phyloP scores from a whole-genome alignment of 2,329 filamentous ascomycete species.

The Calonectria ilicicola region DNA sequence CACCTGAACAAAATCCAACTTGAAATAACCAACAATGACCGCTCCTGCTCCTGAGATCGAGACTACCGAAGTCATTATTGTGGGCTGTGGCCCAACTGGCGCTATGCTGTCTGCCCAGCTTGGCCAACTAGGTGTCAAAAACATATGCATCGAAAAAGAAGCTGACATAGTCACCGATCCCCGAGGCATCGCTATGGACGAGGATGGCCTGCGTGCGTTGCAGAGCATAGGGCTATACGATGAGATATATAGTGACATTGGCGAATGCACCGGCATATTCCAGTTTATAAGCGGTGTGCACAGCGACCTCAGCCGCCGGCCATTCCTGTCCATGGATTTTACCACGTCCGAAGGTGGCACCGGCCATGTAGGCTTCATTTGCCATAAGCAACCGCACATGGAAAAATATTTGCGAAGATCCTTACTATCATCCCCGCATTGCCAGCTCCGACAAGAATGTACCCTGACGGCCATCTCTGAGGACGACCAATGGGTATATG shows the following conservation, averaged over 20 bases:
- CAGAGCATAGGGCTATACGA: constrained; percentile 40
- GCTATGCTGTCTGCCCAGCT: constrained; percentile 39
- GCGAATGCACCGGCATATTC: not conserved
- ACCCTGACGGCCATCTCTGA: not conserved
- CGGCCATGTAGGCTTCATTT: constrained; percentile 38
- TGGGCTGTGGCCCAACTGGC: constrained; percentile 43
- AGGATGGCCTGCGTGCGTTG: constrained; percentile 43
- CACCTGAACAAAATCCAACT: not conserved
- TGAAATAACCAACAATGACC: not conserved
- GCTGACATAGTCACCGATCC: constrained; percentile 43
- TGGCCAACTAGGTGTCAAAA: constrained; percentile 15
- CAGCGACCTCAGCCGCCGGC: not conserved
- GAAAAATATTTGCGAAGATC: not conserved
- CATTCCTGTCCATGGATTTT: constrained; percentile 9
- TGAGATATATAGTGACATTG: constrained; percentile 36
- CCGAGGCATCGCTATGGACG: constrained; percentile 45
- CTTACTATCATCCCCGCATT: not conserved
- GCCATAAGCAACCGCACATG: constrained; percentile 30
- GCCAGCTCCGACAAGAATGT: not conserved
- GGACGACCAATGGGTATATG: not conserved
- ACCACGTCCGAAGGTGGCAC: constrained; percentile 37
- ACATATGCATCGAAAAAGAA: constrained; percentile 44
- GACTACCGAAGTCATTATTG: constrained; percentile 39
- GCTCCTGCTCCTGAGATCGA: constrained; percentile 6
- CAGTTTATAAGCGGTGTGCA: not conserved